A percentile compares a stretch with the other conserved stretches of the same genome.
Evolutionary conservation across 2,329 filamentous ascomycete species (phyloP).

Genomic region (Metarhizium sp.): DNA sequence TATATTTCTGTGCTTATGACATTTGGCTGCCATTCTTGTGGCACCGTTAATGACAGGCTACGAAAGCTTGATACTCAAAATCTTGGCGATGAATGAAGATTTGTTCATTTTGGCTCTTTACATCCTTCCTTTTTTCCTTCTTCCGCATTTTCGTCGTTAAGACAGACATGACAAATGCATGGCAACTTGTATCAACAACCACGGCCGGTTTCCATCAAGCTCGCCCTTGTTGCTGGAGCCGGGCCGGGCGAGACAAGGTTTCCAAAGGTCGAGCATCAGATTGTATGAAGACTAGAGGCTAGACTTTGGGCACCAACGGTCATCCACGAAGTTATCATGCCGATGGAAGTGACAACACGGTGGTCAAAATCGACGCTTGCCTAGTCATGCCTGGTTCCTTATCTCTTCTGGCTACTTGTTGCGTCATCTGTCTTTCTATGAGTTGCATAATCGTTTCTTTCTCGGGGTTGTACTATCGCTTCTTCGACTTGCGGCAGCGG

Average conservation of each 20-base stretch:
- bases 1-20: neutral
- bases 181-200: neutral
- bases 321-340: neutral
- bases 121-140: neutral
- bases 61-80: slow-evolving; percentile 28
- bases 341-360: neutral
- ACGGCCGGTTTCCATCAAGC: neutral
- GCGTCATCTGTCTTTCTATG: neutral
- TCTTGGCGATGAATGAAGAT: slow-evolving; percentile 16
- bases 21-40: neutral
- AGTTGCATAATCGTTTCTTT: neutral
- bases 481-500: neutral
- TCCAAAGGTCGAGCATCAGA: neutral
- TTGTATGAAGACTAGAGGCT: neutral
- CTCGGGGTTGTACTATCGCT: neutral
- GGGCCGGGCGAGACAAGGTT: neutral
- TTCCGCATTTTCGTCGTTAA: neutral
- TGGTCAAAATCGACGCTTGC: neutral
- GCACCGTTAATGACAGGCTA: slow-evolving; percentile 9
- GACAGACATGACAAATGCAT: neutral
- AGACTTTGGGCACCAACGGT: neutral
- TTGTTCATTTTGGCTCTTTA: slow-evolving; percentile 8
- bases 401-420: neutral
- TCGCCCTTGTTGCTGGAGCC: neutral
- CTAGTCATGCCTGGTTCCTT: neutral